Base-by-base conservation (phyloP, 2,329 filamentous ascomycete genomes). In the Arthrobotrys musiformis region DNA sequence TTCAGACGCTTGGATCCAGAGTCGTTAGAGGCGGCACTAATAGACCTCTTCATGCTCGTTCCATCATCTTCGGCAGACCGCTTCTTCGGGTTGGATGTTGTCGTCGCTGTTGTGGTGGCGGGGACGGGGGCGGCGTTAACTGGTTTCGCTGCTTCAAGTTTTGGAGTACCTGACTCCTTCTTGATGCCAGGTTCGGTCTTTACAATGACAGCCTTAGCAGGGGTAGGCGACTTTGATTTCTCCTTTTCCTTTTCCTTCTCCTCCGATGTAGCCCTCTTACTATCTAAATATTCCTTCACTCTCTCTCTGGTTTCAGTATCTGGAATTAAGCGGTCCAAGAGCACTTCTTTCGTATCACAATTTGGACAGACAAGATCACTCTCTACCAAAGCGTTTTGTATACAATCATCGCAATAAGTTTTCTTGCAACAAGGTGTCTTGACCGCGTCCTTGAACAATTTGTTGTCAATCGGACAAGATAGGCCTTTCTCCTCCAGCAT, bases 401-500 rank as follows among this genome's bases (percentile, higher is more conserved):
- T 97, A 91, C 95, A 99, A 84, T 97, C 93, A 89, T 95, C 95
- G 88, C 95, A 99, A 88, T 97, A 99, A 83, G 94, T 97, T 89
- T 92, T 96, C 86, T 92, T 89, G 88, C 95, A 99, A 89, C 95
- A 99, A 80, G 95, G 94, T 83, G 95, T 98, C 89, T 97, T 97
- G 88, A 96, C 95, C 88, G 95, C 94, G 84, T 97, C 93, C 90
- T 96, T 91, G 86, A 98, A 97, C 89, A 97, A 91, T 85, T 93
- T 94, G 86, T 96, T 96, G 90, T 98, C 95, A 87, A 98, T 92
- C 80, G 93, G 89, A 87, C 95, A 99, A 85, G 95, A 91, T 83
- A 99, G 87, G 82, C 90, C 92, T 81, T 90, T 88, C 79, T 90
- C 89, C 66, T 77, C 73, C 52, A 77, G 66, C 62, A 70, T 9